Percentiles rank a stretch among this genome's conserved stretches.
Conservation (phyloP, 1,284 basidiomycete genomes). For the Heliocybe sulcata region DNA sequence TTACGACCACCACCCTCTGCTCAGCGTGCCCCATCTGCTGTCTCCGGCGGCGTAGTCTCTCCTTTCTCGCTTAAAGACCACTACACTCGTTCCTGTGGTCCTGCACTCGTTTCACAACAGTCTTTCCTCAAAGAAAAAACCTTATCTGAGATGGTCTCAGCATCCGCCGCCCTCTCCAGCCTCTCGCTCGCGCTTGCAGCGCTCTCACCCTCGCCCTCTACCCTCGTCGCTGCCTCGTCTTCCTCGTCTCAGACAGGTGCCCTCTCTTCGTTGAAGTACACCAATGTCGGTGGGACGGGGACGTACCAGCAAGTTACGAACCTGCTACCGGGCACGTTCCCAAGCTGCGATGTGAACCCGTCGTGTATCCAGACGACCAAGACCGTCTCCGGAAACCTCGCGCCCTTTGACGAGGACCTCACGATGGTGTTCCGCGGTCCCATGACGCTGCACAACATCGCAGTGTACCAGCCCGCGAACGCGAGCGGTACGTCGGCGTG, state of each 20-base stretch:
- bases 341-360: conserved; percentile 17
- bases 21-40: neutral
- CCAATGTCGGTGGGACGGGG: conserved; percentile 20
- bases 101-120: neutral
- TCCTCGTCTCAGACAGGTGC: conserved; percentile 14
- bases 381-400: conserved; percentile 15
- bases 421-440: conserved; percentile 23
- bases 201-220: neutral
- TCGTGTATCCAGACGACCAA: conserved; percentile 1
- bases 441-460: conserved; percentile 21
- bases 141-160: neutral
- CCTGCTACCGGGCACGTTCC: conserved; percentile 19
- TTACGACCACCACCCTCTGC: neutral
- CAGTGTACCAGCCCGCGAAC: conserved; percentile 21
- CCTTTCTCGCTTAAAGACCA: neutral
- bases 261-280: conserved; percentile 22
- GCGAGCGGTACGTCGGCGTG: conserved; percentile 13
- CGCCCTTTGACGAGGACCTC: conserved; percentile 24
- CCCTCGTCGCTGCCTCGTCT: conserved; percentile 12
- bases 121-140: neutral
- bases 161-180: neutral
- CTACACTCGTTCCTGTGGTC: neutral
- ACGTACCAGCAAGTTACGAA: conserved; percentile 21
- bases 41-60: neutral
- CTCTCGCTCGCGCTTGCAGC: neutral